A percentile compares a stretch with the other conserved stretches of the same genome.
These are phyloP conservation scores for Tetrahymena malaccensis DNA, from an alignment of 73 alveolate species.

Conservation along the genomic window DNA sequence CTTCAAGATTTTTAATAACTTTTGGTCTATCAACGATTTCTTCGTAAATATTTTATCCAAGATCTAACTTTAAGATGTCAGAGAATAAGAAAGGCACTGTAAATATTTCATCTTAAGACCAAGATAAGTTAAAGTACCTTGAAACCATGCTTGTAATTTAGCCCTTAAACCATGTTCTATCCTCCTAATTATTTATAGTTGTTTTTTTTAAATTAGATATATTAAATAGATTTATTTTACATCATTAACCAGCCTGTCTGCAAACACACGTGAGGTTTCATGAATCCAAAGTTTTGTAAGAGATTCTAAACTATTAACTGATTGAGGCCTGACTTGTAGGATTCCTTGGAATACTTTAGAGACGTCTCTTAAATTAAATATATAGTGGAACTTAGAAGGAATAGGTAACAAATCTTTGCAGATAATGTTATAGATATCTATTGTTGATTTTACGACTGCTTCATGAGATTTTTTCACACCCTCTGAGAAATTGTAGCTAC, in stretches of 20 bases:
- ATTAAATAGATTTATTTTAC: conserved; percentile 78
- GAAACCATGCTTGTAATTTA: neutral
- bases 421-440: conserved; percentile 76
- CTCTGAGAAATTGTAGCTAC: conserved; percentile 61
- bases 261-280: conserved; percentile 91
- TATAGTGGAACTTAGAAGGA: conserved; percentile 95
- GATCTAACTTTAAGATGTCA: conserved; percentile 76
- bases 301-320: conserved; percentile 60
- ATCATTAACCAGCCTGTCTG: conserved; percentile 92
- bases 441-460: conserved; percentile 75
- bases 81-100: conserved; percentile 1
- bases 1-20: conserved; percentile 78
- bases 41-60: conserved; percentile 91
- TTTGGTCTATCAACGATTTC: conserved; percentile 83
- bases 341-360: conserved; percentile 80
- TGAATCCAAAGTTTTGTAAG: conserved; percentile 85
- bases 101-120: neutral
- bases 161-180: conserved; percentile 57
- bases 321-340: conserved; percentile 55
- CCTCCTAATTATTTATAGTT: conserved; percentile 69
- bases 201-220: conserved; percentile 51
- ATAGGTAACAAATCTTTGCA: conserved; percentile 70
- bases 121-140: neutral
- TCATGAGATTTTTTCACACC: conserved; percentile 73
- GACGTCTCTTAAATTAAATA: conserved; percentile 91